Evolutionary conservation across 768 basidiomycete genomes (phyloP).

Genomic region (Xanthoconium purpureum): DNA sequence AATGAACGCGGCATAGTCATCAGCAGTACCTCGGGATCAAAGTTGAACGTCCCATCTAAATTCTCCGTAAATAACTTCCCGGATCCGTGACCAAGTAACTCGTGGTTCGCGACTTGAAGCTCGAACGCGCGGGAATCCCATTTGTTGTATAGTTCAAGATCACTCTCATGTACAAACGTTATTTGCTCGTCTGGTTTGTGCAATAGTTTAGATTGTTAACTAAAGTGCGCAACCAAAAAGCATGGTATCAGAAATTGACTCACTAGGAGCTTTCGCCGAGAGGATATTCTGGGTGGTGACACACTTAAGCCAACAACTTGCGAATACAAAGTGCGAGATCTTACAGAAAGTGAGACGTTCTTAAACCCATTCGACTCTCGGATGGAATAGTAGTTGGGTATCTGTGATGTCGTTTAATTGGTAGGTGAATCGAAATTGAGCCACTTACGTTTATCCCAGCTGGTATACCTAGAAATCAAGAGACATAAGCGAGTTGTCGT

Average conservation of each 20-base stretch:
- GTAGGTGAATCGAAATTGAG: background rate
- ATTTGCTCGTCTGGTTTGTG: slow-evolving; percentile 60
- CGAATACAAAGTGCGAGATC: slow-evolving; percentile 20
- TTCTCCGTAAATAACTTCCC: slow-evolving; percentile 81
- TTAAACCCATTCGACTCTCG: slow-evolving; percentile 83
- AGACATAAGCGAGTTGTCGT: background rate
- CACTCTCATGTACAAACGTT: slow-evolving; percentile 81
- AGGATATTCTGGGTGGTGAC: slow-evolving; percentile 63
- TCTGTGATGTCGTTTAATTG: slow-evolving; percentile 38
- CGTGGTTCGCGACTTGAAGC: slow-evolving; percentile 88
- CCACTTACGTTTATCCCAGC: slow-evolving; percentile 74
- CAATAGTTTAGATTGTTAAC: background rate
- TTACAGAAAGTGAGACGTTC: slow-evolving; percentile 79
- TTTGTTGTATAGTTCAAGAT: slow-evolving; percentile 66
- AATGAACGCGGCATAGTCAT: background rate
- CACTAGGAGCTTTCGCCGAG: slow-evolving; percentile 82
- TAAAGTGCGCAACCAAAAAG: background rate
- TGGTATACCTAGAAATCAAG: slow-evolving; percentile 58
- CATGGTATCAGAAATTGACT: slow-evolving; percentile 14
- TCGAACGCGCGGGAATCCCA: slow-evolving; percentile 83
- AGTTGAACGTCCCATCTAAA: slow-evolving; percentile 75
- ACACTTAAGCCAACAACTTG: background rate
- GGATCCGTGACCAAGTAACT: slow-evolving; percentile 81
- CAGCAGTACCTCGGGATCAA: slow-evolving; percentile 62
- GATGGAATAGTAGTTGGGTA: slow-evolving; percentile 84